Conservation (phyloP, 805 yeast species). For the Yamadazyma nakazawae region DNA sequence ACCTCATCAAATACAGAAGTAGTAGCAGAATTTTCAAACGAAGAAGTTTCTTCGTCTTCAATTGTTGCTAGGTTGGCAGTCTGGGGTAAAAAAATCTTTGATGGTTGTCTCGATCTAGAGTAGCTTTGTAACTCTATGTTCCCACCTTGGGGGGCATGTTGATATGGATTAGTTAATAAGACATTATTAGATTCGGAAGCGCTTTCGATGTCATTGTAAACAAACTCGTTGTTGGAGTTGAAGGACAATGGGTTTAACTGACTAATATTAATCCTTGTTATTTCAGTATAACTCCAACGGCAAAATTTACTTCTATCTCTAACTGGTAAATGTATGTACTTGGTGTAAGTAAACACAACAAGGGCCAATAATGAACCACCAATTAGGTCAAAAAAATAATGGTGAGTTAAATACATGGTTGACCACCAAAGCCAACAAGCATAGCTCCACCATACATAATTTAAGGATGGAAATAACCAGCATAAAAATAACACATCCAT, state of each 20-base stretch:
- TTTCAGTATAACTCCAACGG: conserved; percentile 61
- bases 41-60: conserved; percentile 19
- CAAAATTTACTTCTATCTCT: conserved; percentile 52
- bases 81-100: conserved; percentile 18
- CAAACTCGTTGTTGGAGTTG: conserved; percentile 12
- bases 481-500: conserved; percentile 87
- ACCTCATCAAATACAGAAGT: conserved; percentile 38
- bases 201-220: conserved; percentile 10
- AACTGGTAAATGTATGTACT: conserved; percentile 65
- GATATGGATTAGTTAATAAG: conserved; percentile 10
- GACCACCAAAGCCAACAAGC: conserved; percentile 98
- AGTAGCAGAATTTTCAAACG: conserved; percentile 35
- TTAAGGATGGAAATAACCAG: conserved; percentile 72
- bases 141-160: conserved; percentile 6
- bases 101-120: conserved; percentile 30
- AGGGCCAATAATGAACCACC: conserved; percentile 89
- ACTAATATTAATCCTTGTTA: conserved; percentile 23
- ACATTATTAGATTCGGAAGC: background rate
- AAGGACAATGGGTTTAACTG: conserved; percentile 31
- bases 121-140: conserved; percentile 21
- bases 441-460: conserved; percentile 67
- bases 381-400: conserved; percentile 87
- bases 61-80: conserved; percentile 9
- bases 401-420: conserved; percentile 96
- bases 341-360: conserved; percentile 64